Conservation (phyloP, 805 yeast genomes). For the Nakazawaea holstii region DNA sequence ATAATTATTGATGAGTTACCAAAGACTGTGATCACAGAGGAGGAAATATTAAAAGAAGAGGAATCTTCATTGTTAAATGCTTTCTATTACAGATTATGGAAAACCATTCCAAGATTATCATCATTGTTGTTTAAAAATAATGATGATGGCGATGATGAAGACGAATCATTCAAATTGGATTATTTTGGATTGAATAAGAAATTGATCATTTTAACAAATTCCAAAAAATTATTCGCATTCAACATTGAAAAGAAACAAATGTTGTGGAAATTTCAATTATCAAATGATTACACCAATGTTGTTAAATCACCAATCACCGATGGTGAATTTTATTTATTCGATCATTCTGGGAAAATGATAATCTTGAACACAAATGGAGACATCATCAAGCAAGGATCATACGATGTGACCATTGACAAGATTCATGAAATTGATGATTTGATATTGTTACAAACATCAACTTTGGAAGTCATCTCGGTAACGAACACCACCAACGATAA, state of each 20-base stretch:
- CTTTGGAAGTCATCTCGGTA: neutral
- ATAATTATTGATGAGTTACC: slow-evolving; percentile 21
- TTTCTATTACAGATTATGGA: slow-evolving; percentile 24
- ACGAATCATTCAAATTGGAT: slow-evolving; percentile 10
- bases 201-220: slow-evolving; percentile 33
- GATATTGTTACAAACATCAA: slow-evolving; percentile 10
- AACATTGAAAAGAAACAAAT: slow-evolving; percentile 28
- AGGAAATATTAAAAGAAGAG: slow-evolving; percentile 27
- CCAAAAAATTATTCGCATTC: slow-evolving; percentile 38
- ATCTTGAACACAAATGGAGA: slow-evolving; percentile 11
- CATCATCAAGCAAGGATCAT: neutral
- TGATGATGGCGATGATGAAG: slow-evolving; percentile 16
- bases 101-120: slow-evolving; percentile 19
- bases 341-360: slow-evolving; percentile 4
- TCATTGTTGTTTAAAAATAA: slow-evolving; percentile 11
- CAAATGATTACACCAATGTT: neutral
- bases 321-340: slow-evolving; percentile 19
- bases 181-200: slow-evolving; percentile 44
- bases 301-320: slow-evolving; percentile 24
- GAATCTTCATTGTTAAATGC: slow-evolving; percentile 23
- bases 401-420: neutral
- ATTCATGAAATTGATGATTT: neutral
- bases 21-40: slow-evolving; percentile 18
- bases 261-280: neutral
- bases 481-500: neutral